A percentile compares a stretch with the other conserved stretches of the same genome.
Evolutionary conservation across 2,329 filamentous ascomycete genomes (phyloP).

Genomic region (Lasiodiplodia gonubiensis): DNA sequence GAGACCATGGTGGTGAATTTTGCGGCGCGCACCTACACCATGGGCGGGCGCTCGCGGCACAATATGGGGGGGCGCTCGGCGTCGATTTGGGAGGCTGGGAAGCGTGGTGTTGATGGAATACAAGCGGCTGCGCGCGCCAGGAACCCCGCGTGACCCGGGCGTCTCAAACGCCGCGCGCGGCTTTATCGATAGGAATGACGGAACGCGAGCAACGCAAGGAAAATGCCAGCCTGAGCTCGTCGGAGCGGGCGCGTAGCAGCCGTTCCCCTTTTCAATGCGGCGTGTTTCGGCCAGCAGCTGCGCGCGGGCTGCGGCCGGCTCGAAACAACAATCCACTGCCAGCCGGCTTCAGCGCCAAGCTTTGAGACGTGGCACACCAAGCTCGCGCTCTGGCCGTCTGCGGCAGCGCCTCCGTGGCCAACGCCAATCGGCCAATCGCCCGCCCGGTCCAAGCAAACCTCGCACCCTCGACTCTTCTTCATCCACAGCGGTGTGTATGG

Average conservation of each 20-base stretch:
- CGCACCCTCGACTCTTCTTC: slow-evolving; percentile 4
- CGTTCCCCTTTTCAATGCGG: slow-evolving; percentile 12
- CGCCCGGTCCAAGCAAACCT: slow-evolving; percentile 9
- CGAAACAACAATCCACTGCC: slow-evolving; percentile 17
- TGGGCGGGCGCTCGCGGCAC: neutral
- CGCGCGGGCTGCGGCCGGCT: slow-evolving; percentile 8
- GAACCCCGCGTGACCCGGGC: slow-evolving; percentile 17
- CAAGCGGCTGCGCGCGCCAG: neutral
- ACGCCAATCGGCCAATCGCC: slow-evolving; percentile 20
- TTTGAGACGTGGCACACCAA: slow-evolving; percentile 27
- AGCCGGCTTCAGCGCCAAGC: slow-evolving; percentile 21
- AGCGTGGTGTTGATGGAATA: slow-evolving; percentile 15
- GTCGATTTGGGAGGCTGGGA: slow-evolving; percentile 19
- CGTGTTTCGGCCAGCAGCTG: neutral
- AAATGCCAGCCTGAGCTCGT: slow-evolving; percentile 1
- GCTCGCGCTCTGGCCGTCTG: slow-evolving; percentile 11
- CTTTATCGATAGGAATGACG: neutral
- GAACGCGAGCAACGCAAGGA: slow-evolving; percentile 2
- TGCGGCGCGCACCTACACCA: slow-evolving; percentile 8
- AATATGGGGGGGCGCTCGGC: neutral
- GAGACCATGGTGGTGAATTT: slow-evolving; percentile 60
- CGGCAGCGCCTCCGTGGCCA: neutral
- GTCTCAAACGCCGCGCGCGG: neutral
- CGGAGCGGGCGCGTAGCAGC: neutral
- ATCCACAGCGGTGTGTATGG: slow-evolving; percentile 13